Base-by-base conservation (phyloP, 1,284 basidiomycete genomes). In the Termitomyces sp. region DNA sequence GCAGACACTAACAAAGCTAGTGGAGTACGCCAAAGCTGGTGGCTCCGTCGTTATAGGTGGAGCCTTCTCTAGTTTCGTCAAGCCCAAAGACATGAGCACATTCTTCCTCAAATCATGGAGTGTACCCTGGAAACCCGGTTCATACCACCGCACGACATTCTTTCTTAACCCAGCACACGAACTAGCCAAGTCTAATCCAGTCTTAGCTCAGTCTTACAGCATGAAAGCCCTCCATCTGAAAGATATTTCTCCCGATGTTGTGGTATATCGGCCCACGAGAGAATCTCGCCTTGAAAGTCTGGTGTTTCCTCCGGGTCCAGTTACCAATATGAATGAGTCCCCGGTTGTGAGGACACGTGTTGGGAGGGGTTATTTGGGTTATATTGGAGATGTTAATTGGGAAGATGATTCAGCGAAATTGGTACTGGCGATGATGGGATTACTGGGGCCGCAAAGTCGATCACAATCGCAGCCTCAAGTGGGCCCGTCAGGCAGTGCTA, bases 301-400 rank as follows among this genome's bases (percentile, higher is more conserved):
- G 21, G 67, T 68, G 0, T 70, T 67, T 51, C 45, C 59, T 7
- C 55, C 66, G 0, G 43, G 48, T 3, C 52, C 46, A 1, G 58
- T 69, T 19, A 54, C 60, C 2, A 57, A 65, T 44, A 38, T 56
- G n/a, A 50, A 56, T 0, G 69, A 70, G 53, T 64, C 70, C 7
- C 70, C 70, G 28, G 67, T 60, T 2, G 66, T 68, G 10, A 62
- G 62, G 21, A 57, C 61, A 1, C 58, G 56, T 30, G 53, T 73
- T 21, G 72, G 69, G 3, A 58, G 66, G 5, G 73, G 73, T 3
- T 61, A 57, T 41, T 51, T 74, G 30, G 64, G 66, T 9, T 73
- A 66, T 43, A 58, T 73, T 19, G 70, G 70, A 2, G 73, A 73
- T 54, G 66, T 69, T 6, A 70, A 70, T 57, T 64, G 58, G 15